Evolutionary conservation across 1,284 basidiomycete species (phyloP).

Genomic region (Leucoagaricus sp.): DNA sequence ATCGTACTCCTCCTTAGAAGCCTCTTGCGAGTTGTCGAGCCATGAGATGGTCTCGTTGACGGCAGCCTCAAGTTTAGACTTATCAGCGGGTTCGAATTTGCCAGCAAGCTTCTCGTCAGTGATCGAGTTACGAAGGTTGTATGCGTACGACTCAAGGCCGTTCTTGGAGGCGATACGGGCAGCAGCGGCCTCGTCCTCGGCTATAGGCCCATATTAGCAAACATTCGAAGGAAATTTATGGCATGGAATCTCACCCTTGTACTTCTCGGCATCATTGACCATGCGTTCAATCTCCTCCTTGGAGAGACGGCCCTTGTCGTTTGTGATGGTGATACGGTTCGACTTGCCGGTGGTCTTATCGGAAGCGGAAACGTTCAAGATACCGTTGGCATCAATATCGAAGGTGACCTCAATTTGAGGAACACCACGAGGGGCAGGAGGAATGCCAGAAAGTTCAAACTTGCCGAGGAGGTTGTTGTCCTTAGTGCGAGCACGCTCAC

Average conservation of each 20-base stretch:
- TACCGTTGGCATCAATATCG: conserved; percentile 98
- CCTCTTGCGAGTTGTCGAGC: conserved; percentile 91
- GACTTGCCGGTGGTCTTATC: conserved; percentile 99
- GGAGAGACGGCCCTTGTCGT: conserved; percentile 97
- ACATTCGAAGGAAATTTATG: neutral
- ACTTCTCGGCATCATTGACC: conserved; percentile 93
- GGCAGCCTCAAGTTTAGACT: conserved; percentile 81
- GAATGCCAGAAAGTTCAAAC: conserved; percentile 98
- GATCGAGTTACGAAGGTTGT: conserved; percentile 94
- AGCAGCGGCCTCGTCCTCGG: conserved; percentile 82
- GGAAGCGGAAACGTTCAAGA: conserved; percentile 93
- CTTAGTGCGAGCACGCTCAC: conserved; percentile 98
- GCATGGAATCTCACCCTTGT: conserved; percentile 61
- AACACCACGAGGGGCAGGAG: conserved; percentile 97
- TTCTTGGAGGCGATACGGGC: conserved; percentile 89
- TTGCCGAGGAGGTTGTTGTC: conserved; percentile 99
- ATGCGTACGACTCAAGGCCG: conserved; percentile 89
- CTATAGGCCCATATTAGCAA: conserved; percentile 31
- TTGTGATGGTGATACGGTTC: conserved; percentile 96
- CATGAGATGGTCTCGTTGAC: conserved; percentile 88
- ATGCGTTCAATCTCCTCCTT: conserved; percentile 99
- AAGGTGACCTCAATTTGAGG: conserved; percentile 99
- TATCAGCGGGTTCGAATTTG: conserved; percentile 91
- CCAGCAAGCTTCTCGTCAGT: conserved; percentile 82
- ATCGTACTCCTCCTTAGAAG: conserved; percentile 95